Evolutionary conservation across 2,329 filamentous ascomycete genomes (phyloP).

Genomic region (Conoideocrella luteorostrata): DNA sequence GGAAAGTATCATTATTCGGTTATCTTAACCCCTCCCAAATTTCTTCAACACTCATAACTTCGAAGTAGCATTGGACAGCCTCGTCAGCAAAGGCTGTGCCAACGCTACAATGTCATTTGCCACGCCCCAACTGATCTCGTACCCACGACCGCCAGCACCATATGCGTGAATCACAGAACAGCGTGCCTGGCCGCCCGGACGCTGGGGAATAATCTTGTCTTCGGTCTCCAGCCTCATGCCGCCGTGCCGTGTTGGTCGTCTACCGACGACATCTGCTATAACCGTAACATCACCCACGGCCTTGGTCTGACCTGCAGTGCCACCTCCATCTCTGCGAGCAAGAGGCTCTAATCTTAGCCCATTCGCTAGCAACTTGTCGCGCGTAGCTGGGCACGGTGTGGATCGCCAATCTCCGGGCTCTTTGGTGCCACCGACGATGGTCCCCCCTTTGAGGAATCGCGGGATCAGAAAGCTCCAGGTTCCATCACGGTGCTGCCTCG

Average conservation of each 20-base stretch:
- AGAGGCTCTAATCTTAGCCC: conserved; percentile 23
- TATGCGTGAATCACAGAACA: conserved; percentile 43
- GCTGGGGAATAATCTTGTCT: conserved; percentile 7
- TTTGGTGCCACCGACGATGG: conserved; percentile 59
- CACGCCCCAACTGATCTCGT: conserved; percentile 53
- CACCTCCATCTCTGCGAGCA: conserved; percentile 11
- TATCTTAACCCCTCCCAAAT: too few relatives aligned
- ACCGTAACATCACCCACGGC: conserved; percentile 21
- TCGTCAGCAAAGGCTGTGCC: conserved; percentile 7
- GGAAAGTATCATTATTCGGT: too few relatives aligned
- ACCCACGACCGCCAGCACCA: conserved; percentile 52
- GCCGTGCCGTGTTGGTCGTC: conserved; percentile 36
- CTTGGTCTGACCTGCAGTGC: conserved; percentile 11
- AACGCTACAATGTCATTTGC: conserved; percentile 38
- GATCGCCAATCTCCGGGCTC: conserved; percentile 42
- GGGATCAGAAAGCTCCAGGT: conserved; percentile 57
- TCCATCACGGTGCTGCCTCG: conserved; percentile 56
- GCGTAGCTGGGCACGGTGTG: conserved; percentile 37
- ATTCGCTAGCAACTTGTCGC: conserved; percentile 38
- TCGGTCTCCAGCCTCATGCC: conserved; percentile 50
- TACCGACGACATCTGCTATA: conserved; percentile 37
- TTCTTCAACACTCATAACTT: not conserved
- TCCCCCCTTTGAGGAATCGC: conserved; percentile 53
- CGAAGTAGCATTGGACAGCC: too few relatives aligned
- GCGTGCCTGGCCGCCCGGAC: not conserved